Evolutionary conservation across 768 basidiomycete species (phyloP).

Genomic region (Auriscalpium orientale): DNA sequence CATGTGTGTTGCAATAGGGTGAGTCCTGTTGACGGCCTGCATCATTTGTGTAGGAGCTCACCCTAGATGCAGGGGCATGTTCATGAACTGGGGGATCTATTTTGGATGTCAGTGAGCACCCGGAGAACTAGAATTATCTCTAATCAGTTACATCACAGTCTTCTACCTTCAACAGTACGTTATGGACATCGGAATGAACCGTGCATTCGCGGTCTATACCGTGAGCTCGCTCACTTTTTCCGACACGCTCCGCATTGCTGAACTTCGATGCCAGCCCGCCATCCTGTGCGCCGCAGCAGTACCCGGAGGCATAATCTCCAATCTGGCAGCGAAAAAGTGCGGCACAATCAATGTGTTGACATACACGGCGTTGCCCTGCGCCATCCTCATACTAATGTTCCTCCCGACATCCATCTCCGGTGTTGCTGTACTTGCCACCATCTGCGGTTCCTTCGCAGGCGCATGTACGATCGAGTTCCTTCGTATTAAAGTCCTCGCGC

Average conservation of each 20-base stretch:
- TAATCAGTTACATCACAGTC: constrained; percentile 1
- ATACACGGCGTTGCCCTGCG: no score
- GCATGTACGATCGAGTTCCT: background rate
- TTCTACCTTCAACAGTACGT: constrained; percentile 21
- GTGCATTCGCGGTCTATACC: constrained; percentile 16
- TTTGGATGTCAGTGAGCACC: constrained; percentile 16
- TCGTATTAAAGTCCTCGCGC: background rate
- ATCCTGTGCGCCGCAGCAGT: constrained; percentile 47
- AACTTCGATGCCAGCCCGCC: constrained; percentile 29
- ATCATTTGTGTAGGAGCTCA: background rate
- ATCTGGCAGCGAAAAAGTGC: no score
- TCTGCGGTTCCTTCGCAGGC: no score
- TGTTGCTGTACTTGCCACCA: no score
- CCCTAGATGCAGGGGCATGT: constrained; percentile 3
- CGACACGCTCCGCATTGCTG: constrained; percentile 4
- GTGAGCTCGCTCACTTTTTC: constrained; percentile 7
- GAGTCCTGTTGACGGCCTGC: background rate
- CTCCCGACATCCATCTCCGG: no score
- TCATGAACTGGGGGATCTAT: constrained; percentile 13
- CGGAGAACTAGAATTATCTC: constrained; percentile 16
- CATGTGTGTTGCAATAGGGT: constrained; percentile 14
- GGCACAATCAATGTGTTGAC: no score
- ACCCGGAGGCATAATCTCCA: constrained; percentile 28
- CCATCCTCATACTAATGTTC: no score
- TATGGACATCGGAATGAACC: constrained; percentile 11